Evolutionary conservation across 805 yeast species (phyloP), one percentile per base, ranked within the genome.

Genomic region (Lipomyces spencermartinsiae): DNA sequence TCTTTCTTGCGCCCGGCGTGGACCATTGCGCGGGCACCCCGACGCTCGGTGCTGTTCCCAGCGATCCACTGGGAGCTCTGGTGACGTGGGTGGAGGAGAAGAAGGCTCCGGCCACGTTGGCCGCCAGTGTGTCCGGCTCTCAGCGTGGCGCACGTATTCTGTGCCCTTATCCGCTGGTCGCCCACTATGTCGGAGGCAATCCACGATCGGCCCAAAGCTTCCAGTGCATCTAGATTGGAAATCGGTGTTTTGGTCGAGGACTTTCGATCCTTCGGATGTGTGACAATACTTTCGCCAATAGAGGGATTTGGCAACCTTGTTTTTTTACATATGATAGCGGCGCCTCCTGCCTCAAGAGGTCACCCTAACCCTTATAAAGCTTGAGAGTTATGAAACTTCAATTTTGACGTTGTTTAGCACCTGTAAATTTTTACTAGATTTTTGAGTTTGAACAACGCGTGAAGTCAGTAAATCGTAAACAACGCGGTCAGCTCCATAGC

Each of bases 1-100:
- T 60, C 12, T 60, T 60, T 19, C 51, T 25, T 19, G 63, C 54
- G 37, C 59, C 63, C 14, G 63, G 59, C 25, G 63, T 60, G 14
- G 43, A 53, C 63, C 59, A 60, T 19, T 60, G 63, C 46, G 63
- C 63, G 25, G 56, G 56, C 10, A 14, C 14, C 10, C 10, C 43
- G 10, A 37, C 43, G 10, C 10, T 37, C 14, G 63, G 63, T 16
- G 54, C 54, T 29, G 59, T 29, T 22, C 56, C 63, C n/a, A 60
- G 33, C 63, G 63, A 51, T 33, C 39, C 39, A 9, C 35, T 51
- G 31, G 62, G 6, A n/a, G 59, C 56, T 8, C 39, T 60, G 14
- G 63, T 60, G 6, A 12, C 22, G 9, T 60, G 59, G 63, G 56
- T 60, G 22, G 61, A 58, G 34, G 16, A 60, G 37, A 33, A 62